Evolutionary conservation across 2,329 filamentous ascomycete genomes (phyloP), one percentile per base, ranked within the genome.

Genomic region (Penicillium griseofulvum): DNA sequence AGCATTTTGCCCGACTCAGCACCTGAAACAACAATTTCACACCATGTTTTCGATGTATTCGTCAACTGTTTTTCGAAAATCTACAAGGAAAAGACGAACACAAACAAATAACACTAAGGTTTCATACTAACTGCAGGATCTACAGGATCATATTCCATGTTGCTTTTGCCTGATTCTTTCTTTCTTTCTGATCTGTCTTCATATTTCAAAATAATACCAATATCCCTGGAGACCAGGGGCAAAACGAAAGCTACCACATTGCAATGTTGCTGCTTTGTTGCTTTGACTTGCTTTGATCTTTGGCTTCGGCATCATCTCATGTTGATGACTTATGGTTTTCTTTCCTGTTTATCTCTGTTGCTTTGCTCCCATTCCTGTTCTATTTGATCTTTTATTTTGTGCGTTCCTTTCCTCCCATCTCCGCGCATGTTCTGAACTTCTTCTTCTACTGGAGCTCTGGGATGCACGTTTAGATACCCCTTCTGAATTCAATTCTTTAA

Each of bases 1-100:
- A 97, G 74, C 94, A 99, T 77, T 99, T 99, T 80, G 88, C 88
- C 39, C 80, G 80, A 52, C 69, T 84, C 19, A 65, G 65, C 16
- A 55, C 43, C 19, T 71, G 55, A 62, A 42, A 37, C n/a, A 16
- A 28, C 34, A 9, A 28, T 14, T 6, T 31, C 29, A 17, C n/a
- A 42, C 26, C 38, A 37, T 50, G 14, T 33, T 44, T 19, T 17
- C 19, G 29, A 29, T 38, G 12, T 45, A 37, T 36, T 11, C 24
- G 33, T 16, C 31, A 28, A 28, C 24, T 26, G 6, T 12, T 34
- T 39, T 19, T 34, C 2, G 29, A 37, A 37, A 12, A 37, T 29
- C 19, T n/a, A 14, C 39, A n/a, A 26, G 11, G 19, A 26, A 34
- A 33, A 24, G 16, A 51, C 31, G 22, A 24, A 46, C 7, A 31